Conservation (phyloP, 2,329 filamentous ascomycete species). For the Xylariaceae sp. region DNA sequence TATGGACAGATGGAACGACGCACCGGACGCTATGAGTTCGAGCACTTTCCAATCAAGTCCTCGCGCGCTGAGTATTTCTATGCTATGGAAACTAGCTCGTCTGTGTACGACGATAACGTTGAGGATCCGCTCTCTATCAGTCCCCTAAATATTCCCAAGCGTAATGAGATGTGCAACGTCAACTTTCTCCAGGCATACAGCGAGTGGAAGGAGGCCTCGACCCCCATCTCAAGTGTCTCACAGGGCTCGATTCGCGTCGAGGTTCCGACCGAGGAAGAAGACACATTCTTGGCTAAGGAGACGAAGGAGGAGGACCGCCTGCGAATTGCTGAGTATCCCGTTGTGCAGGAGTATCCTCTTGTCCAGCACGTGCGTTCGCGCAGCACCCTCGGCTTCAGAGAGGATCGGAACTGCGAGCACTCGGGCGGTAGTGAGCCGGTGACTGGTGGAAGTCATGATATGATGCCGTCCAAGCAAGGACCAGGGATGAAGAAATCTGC, state of each 20-base stretch:
- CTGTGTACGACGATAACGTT: slow-evolving; percentile 1
- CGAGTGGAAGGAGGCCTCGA: slow-evolving; percentile 12
- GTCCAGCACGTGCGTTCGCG: slow-evolving; percentile 22
- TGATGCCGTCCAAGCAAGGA: neutral
- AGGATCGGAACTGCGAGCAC: slow-evolving; percentile 10
- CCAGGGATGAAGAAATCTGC: slow-evolving; percentile 15
- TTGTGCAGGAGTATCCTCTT: neutral
- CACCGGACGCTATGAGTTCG: slow-evolving; percentile 10
- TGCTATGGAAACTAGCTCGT: slow-evolving; percentile 2
- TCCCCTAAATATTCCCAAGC: slow-evolving; percentile 13
- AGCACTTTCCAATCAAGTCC: slow-evolving; percentile 22
- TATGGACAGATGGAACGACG: slow-evolving; percentile 13
- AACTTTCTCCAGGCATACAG: slow-evolving; percentile 12
- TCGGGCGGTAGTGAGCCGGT: slow-evolving; percentile 1
- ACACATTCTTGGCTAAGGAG: neutral
- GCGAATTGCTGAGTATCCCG: neutral
- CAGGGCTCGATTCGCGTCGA: slow-evolving; percentile 12
- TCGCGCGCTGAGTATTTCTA: slow-evolving; percentile 18
- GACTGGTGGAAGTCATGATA: neutral
- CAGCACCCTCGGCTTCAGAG: slow-evolving; percentile 22
- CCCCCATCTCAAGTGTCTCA: neutral
- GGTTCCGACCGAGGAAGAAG: neutral
- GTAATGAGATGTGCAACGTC: neutral
- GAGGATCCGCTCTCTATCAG: slow-evolving; percentile 1
- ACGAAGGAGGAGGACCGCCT: neutral